phyloP scores from a whole-genome alignment of 2,329 filamentous ascomycete genomes.

The Clathrospora elynae region DNA sequence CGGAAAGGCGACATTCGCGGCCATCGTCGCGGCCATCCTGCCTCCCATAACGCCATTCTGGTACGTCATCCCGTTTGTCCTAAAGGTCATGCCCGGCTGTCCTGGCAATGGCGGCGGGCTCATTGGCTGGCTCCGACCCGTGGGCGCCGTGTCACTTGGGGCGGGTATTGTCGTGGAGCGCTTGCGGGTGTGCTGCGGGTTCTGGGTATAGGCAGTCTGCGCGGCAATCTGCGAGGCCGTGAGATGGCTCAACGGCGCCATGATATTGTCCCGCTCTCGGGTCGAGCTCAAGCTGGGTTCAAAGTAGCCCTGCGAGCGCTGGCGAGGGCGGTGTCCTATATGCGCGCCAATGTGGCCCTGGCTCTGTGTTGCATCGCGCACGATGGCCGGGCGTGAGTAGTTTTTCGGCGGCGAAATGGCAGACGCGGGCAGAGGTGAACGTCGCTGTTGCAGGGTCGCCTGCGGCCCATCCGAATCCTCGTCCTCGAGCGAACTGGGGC shows the following conservation, averaged over 20 bases:
- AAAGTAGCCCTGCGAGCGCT: slow-evolving; percentile 76
- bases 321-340: slow-evolving; percentile 64
- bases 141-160: slow-evolving; percentile 46
- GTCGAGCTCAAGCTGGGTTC: slow-evolving; percentile 72
- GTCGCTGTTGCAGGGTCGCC: slow-evolving; percentile 44
- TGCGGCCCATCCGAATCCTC: slow-evolving; percentile 51
- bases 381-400: slow-evolving; percentile 46
- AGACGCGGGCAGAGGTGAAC: slow-evolving; percentile 47
- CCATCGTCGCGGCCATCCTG: slow-evolving; percentile 70
- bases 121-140: slow-evolving; percentile 52
- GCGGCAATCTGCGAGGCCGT: slow-evolving; percentile 79
- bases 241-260: slow-evolving; percentile 50
- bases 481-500: slow-evolving; percentile 35
- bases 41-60: slow-evolving; percentile 66
- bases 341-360: slow-evolving; percentile 38
- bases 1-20: slow-evolving; percentile 75
- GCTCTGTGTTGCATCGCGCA: slow-evolving; percentile 44
- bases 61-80: slow-evolving; percentile 54
- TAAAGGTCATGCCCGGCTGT: slow-evolving; percentile 46
- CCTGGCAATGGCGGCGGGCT: slow-evolving; percentile 61
- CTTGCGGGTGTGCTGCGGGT: slow-evolving; percentile 62
- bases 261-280: slow-evolving; percentile 46
- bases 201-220: slow-evolving; percentile 74
- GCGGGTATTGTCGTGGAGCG: slow-evolving; percentile 75
- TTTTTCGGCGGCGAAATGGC: slow-evolving; percentile 39